Evolutionary conservation across 148 eudicot species (phyloP).

Genomic region (Rhododendron ferrugineum): DNA sequence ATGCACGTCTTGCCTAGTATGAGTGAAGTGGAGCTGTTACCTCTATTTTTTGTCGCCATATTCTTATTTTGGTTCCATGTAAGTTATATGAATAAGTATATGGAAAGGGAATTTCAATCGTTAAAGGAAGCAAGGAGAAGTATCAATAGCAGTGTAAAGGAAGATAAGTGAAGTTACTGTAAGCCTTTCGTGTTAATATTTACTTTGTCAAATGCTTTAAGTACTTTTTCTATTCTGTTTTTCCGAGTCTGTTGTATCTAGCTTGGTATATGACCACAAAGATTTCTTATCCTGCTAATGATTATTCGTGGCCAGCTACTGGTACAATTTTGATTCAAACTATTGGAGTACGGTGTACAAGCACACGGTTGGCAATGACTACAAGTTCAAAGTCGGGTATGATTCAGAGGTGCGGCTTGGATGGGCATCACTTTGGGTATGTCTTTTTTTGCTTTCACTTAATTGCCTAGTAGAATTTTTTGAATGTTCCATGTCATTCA

Average conservation of each 20-base stretch:
- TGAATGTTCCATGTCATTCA: neutral
- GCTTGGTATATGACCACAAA: neutral
- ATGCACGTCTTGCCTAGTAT: neutral
- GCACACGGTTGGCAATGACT: conserved; percentile 82
- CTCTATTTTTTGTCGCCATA: neutral
- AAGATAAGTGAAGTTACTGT: neutral
- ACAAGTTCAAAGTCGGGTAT: conserved; percentile 93
- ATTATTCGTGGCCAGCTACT: conserved; percentile 52
- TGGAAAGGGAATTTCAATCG: neutral
- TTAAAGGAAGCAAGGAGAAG: neutral
- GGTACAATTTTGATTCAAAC: conserved; percentile 77
- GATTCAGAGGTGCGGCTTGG: conserved; percentile 85
- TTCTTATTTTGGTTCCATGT: neutral
- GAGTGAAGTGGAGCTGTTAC: neutral
- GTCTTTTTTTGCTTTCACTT: conserved; percentile 11
- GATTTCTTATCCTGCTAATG: neutral
- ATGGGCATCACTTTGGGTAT: conserved; percentile 98
- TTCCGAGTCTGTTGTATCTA: neutral
- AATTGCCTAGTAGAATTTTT: neutral
- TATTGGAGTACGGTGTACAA: conserved; percentile 88
- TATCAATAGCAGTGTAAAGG: neutral
- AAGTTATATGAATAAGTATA: neutral
- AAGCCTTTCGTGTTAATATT: neutral
- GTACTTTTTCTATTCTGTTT: neutral
- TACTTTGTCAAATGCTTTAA: neutral